phyloP scores from a whole-genome alignment of 2,329 filamentous ascomycete species.

The Diaporthe australafricana region DNA sequence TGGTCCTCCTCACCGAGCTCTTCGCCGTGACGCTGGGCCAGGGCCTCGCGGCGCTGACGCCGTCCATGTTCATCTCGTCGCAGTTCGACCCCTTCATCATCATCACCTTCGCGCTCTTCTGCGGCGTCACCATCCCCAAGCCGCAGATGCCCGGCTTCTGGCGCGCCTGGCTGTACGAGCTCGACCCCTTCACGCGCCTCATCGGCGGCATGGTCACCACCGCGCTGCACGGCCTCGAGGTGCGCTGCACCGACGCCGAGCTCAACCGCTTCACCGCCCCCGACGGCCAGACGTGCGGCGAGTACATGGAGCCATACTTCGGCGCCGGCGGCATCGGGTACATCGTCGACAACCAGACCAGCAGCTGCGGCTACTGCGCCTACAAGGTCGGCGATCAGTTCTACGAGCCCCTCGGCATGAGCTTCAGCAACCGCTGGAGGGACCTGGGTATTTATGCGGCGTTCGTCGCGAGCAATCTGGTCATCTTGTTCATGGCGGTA shows the following conservation, averaged over 20 bases:
- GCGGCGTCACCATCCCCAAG: slow-evolving; percentile 84
- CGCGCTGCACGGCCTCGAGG: slow-evolving; percentile 74
- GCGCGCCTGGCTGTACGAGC: slow-evolving; percentile 83
- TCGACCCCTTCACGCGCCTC: slow-evolving; percentile 85
- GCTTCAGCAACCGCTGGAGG: slow-evolving; percentile 79
- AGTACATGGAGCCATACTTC: slow-evolving; percentile 82
- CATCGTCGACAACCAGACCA: slow-evolving; percentile 73
- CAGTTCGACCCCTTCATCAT: slow-evolving; percentile 86
- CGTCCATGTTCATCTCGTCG: slow-evolving; percentile 81
- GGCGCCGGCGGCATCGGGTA: slow-evolving; percentile 77
- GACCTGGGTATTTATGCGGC: slow-evolving; percentile 83
- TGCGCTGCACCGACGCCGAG: slow-evolving; percentile 71
- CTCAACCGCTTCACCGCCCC: slow-evolving; percentile 78
- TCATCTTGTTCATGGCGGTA: slow-evolving; percentile 67
- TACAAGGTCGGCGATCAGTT: slow-evolving; percentile 86
- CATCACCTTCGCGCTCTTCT: slow-evolving; percentile 87
- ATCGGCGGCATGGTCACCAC: slow-evolving; percentile 85
- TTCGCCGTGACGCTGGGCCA: slow-evolving; percentile 87
- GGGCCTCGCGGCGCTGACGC: slow-evolving; percentile 80
- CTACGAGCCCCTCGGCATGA: slow-evolving; percentile 74
- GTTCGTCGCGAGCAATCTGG: slow-evolving; percentile 82
- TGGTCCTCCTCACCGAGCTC: slow-evolving; percentile 84
- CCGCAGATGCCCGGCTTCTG: slow-evolving; percentile 83
- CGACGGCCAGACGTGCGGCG: slow-evolving; percentile 73
- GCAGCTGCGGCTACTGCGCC: slow-evolving; percentile 82